Evolutionary conservation across 306 rosid species (phyloP), one percentile per base, ranked within the genome.

Genomic region (Carpinus viminea): DNA sequence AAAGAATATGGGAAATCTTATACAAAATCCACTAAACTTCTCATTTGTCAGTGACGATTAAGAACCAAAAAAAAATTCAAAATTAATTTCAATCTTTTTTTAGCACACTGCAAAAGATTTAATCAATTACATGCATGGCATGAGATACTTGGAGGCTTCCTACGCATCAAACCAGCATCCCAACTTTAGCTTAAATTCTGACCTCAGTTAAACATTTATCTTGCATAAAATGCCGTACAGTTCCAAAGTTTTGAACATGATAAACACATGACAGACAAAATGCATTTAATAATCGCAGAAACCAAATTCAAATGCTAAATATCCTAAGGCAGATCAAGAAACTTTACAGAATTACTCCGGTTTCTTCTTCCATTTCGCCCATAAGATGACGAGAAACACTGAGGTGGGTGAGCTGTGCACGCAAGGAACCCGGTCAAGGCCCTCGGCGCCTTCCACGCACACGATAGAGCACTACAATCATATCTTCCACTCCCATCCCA

Each of bases 361-460:
- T 79, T 84, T 88, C 96, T 90, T 89, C 90, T 88, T 79, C 91
- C 89, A 68, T 74, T 86, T 57, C 79, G 88, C 11, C 83, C 75
- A 53, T 55, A 72, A 1, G 80, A 79, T 57, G 80, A 77, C 64
- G 79, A 72, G 1, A 90, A 86, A 70, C 81, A 89, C 70, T 80
- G 88, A 71, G 84, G 85, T 68, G 93, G 78, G 76, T 90, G 90
- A 79, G 97, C 92, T 4, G 99, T 93, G 82, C 93, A 93, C 1
- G 99, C 98, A 73, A 95, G 96, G 78, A 91, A 95, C 11, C 99
- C 99, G 18, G 97, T 88, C 79, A 95, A 89, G 75, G 83, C 89
- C 89, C 99, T 93, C 2, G 99, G 99, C 81, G 96, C 96, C 84
- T 95, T 95, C 88, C 93, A 93, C 52, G 98, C 98, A 82, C 94